Evolutionary conservation across 2,329 filamentous ascomycete species (phyloP).

Genomic region (Aspergillus calidoustus): DNA sequence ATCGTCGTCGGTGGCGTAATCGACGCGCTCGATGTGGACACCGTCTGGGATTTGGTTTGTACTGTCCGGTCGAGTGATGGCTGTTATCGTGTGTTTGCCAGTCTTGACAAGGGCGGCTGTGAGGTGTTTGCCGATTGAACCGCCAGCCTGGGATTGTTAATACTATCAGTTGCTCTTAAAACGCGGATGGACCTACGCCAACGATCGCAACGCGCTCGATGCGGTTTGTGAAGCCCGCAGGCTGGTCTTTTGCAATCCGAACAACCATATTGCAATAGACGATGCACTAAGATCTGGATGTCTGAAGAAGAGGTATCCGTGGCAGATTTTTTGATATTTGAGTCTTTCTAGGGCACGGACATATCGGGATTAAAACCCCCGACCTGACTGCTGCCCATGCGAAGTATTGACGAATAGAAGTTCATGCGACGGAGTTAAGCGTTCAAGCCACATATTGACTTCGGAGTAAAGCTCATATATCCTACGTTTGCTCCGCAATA

Average conservation of each 20-base stretch:
- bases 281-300: not conserved
- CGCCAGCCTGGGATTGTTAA: slow-evolving; percentile 36
- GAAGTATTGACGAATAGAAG: not conserved
- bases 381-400: not conserved
- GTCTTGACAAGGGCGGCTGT: slow-evolving; percentile 47
- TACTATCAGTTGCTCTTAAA: slow-evolving; percentile 4
- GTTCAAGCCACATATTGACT: not conserved
- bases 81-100: slow-evolving; percentile 58
- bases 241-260: slow-evolving; percentile 31
- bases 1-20: slow-evolving; percentile 52
- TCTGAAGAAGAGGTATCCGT: not conserved
- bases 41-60: slow-evolving; percentile 49
- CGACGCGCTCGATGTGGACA: slow-evolving; percentile 47
- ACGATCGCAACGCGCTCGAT: slow-evolving; percentile 46
- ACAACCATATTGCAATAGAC: not conserved
- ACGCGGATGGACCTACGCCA: slow-evolving; percentile 35
- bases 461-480: not conserved
- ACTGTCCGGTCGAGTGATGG: slow-evolving; percentile 55
- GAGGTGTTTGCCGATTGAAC: slow-evolving; percentile 37
- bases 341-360: not conserved
- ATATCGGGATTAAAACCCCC: not conserved
- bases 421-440: not conserved
- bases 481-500: no score
- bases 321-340: no score
- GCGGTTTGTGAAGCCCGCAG: slow-evolving; percentile 34